Evolutionary conservation across 2,329 filamentous ascomycete species (phyloP), one percentile per base, ranked within the genome.

Genomic region (Pestalotiopsis fici): DNA sequence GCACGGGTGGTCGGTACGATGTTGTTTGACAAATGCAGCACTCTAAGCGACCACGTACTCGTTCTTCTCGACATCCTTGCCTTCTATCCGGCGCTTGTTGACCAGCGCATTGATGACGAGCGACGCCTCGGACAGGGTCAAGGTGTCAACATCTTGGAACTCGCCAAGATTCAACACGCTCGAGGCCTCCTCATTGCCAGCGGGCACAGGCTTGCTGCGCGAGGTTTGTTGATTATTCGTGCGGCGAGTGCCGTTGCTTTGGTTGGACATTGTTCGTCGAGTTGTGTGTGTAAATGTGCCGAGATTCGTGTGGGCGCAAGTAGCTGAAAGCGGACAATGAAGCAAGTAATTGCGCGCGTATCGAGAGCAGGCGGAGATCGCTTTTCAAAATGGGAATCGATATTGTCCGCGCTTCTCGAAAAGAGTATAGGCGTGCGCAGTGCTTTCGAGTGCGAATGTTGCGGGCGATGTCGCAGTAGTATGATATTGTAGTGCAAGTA

Each of bases 51-150:
- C 11, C 65, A 83, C 90, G 78, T 86, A 95, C 91, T 93, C 93
- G 70, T 91, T 95, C 85, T 93, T 92, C 79, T 93, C 93, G 63
- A 94, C 87, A 76, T 94, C 93, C 81, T 94, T 94, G 74, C 90
- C 89, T 74, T 93, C 92, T 74, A 91, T 90, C 72, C 90, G 88
- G 71, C 94, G 89, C 82, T 95, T 93, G 69, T 92, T 87, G 71
- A 96, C 89, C 62, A 98, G 91, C 69, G 94, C 94, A 77, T 95
- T 95, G 75, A 99, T 93, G 76, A 99, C 92, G 63, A 97, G 88
- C 73, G 94, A 89, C 2, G 96, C 95, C 82, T 98, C 96, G 39
- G 94, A 97, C 65, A 98, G 88, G 59, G 95, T 97, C 69, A 99
- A 86, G 5, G 95, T 95, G 78, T 96, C 94, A 72, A 97, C 94